A percentile compares a stretch with the other conserved stretches of the same genome.
Conservation (phyloP, 345 rosid genomes). For the Theobroma cacao region DNA sequence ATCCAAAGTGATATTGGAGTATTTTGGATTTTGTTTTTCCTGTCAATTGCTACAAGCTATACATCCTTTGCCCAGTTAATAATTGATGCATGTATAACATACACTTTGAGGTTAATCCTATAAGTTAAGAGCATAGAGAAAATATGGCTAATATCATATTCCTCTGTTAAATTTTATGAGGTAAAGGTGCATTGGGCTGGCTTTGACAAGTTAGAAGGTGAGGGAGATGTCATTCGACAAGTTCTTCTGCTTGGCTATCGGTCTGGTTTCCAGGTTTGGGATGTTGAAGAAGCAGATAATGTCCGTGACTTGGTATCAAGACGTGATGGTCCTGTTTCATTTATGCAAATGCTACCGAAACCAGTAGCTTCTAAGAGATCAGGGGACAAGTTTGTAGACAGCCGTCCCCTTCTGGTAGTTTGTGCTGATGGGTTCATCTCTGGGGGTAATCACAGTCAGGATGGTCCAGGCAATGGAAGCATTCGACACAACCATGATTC, state of each 20-base stretch:
- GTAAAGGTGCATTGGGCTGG: slow-evolving; percentile 90
- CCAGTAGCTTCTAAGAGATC: slow-evolving; percentile 38
- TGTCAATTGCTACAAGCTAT: not conserved
- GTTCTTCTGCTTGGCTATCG: slow-evolving; percentile 76
- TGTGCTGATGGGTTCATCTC: slow-evolving; percentile 55
- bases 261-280: slow-evolving; percentile 97
- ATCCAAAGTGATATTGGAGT: not conserved
- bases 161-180: slow-evolving; percentile 10
- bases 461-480: slow-evolving; percentile 41
- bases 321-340: slow-evolving; percentile 75
- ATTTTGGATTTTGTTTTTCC: not conserved
- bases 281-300: slow-evolving; percentile 84
- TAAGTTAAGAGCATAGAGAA: not conserved
- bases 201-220: slow-evolving; percentile 81
- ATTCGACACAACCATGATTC: slow-evolving; percentile 37
- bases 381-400: slow-evolving; percentile 50
- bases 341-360: slow-evolving; percentile 79
- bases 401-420: slow-evolving; percentile 73
- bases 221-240: slow-evolving; percentile 42
- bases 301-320: slow-evolving; percentile 72
- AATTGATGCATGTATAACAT: not conserved
- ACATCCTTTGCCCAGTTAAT: not conserved
- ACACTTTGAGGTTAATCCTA: not conserved
- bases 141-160: slow-evolving; percentile 5
- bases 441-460: slow-evolving; percentile 39